Conservation (phyloP, 139 green algal species). For the Coccomyxa sp. region DNA sequence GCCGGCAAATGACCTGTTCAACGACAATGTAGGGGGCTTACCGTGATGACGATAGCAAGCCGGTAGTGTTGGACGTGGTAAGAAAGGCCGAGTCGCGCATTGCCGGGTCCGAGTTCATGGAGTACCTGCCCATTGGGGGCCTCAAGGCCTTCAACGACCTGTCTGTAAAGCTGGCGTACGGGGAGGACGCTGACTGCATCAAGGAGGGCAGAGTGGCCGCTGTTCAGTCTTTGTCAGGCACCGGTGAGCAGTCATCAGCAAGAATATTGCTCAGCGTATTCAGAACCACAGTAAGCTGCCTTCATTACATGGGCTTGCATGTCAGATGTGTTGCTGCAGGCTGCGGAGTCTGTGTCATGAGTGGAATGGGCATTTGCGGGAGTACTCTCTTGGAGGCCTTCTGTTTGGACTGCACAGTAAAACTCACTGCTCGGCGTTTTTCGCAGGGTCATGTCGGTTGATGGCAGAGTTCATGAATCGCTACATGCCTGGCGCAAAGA, state of each 20-base stretch:
- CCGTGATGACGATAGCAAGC: constrained; percentile 76
- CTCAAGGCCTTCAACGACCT: constrained; percentile 67
- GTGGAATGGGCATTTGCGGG: too few species aligned
- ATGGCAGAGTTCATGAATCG: constrained; percentile 82
- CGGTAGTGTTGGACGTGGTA: constrained; percentile 80
- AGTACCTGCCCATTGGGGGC: constrained; percentile 84
- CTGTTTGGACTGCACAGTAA: too few species aligned
- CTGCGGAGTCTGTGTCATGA: too few species aligned
- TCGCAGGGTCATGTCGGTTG: constrained; percentile 65
- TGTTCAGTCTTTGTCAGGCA: constrained; percentile 80
- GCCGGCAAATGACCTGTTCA: too few species aligned
- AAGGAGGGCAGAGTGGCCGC: constrained; percentile 52
- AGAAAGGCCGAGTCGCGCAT: constrained; percentile 74
- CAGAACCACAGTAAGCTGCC: too few species aligned
- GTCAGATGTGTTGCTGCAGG: too few species aligned
- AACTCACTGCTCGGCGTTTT: background rate
- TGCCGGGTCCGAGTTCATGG: constrained; percentile 72
- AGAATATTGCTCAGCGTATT: background rate
- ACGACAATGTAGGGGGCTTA: constrained; percentile 62
- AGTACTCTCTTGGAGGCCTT: too few species aligned
- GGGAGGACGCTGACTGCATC: constrained; percentile 43
- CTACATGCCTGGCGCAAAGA: constrained; percentile 26
- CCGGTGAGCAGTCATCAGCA: constrained; percentile 1
- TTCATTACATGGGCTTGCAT: too few species aligned
- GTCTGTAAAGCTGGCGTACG: constrained; percentile 79